Percentiles rank a stretch among this genome's conserved stretches.
Conservation (phyloP, 73 alveolate genomes). For the Urostyla sp. region DNA sequence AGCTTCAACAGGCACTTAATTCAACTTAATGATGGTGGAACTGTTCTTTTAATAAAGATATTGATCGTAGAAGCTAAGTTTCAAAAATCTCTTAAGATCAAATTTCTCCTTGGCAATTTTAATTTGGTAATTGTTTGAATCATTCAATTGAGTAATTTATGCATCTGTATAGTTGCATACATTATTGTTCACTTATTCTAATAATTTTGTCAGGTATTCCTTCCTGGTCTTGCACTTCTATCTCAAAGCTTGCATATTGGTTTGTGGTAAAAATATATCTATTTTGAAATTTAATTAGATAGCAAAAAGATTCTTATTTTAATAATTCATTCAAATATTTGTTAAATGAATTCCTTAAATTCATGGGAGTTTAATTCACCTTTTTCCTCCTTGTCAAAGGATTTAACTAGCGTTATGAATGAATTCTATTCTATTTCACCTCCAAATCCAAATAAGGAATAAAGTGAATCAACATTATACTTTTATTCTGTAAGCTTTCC, state of each 20-base stretch:
- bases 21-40: not conserved
- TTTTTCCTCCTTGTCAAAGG: too few species aligned
- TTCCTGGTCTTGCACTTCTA: not conserved
- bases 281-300: too few species aligned
- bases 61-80: not conserved
- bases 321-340: too few species aligned
- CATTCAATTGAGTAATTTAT: not conserved
- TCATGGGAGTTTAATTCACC: too few species aligned
- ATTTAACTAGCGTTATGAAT: too few species aligned
- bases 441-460: too few species aligned
- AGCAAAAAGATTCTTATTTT: too few species aligned
- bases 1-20: not conserved
- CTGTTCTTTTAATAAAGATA: not conserved
- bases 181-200: not conserved
- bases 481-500: too few species aligned
- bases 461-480: too few species aligned
- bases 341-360: too few species aligned
- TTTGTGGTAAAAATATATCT: not conserved
- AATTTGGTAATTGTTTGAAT: not conserved
- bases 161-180: constrained; percentile 3
- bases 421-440: too few species aligned
- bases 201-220: constrained; percentile 5
- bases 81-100: constrained; percentile 18
- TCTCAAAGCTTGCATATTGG: not conserved
- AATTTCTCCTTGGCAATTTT: not conserved